Conservation (phyloP, 495 filamentous ascomycete genomes). For the Xylaria nigripes region DNA sequence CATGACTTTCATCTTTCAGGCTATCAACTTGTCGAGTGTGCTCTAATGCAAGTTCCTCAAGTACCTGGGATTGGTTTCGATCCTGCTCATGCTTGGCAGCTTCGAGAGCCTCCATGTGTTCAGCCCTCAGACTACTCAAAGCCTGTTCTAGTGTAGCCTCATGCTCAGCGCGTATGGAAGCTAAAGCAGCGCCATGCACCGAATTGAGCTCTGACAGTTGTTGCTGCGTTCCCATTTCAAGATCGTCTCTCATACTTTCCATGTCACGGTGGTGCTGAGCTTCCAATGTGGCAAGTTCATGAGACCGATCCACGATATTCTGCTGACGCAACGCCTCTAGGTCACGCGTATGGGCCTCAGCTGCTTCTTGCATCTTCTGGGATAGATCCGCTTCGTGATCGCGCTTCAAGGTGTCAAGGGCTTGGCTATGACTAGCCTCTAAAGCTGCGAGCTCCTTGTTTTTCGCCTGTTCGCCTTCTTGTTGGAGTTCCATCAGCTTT, state of each 20-base stretch:
- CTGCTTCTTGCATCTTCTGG: constrained; percentile 14
- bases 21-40: constrained; percentile 13
- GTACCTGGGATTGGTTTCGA: constrained; percentile 6
- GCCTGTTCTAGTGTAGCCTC: constrained; percentile 11
- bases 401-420: constrained; percentile 10
- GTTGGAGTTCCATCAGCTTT: constrained; percentile 12
- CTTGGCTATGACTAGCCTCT: constrained; percentile 8
- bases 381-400: constrained; percentile 11
- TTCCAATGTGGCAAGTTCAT: constrained; percentile 1
- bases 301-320: constrained; percentile 1
- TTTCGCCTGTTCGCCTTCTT: constrained; percentile 14
- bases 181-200: constrained; percentile 8
- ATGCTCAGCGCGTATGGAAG: constrained; percentile 13
- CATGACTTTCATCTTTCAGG: constrained; percentile 11
- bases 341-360: constrained; percentile 4
- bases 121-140: constrained; percentile 9
- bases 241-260: constrained; percentile 10
- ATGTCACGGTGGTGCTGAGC: constrained; percentile 4
- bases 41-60: constrained; percentile 3
- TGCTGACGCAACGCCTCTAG: constrained; percentile 13
- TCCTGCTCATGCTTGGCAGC: constrained; percentile 10
- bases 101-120: constrained; percentile 13
- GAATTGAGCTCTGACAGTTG: constrained; percentile 13
- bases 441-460: constrained; percentile 15
- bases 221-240: constrained; percentile 1